These are phyloP conservation scores for Fusarium beomiforme DNA, from an alignment of 2,329 filamentous ascomycete genomes.

Conservation along the genomic window DNA sequence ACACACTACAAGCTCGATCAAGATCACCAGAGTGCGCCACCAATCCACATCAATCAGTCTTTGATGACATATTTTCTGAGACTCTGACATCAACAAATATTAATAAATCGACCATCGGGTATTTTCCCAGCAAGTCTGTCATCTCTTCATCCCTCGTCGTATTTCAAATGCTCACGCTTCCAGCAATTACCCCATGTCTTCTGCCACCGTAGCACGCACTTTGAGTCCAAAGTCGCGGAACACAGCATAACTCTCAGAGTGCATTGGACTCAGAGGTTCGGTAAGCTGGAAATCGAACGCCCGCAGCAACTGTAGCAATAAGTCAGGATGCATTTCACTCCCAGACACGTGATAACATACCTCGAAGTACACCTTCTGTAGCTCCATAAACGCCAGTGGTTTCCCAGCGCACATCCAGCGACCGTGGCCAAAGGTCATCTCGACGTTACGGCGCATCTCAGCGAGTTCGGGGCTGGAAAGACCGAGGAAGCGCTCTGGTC, in stretches of 20 bases:
- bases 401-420: constrained; percentile 13
- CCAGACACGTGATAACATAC: rapidly evolving
- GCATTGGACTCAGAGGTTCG: background rate
- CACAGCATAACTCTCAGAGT: background rate
- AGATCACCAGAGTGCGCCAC: too few relatives aligned
- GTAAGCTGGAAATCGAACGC: background rate
- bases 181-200: background rate
- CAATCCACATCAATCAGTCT: too few relatives aligned
- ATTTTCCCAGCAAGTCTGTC: too few relatives aligned
- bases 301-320: background rate
- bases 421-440: background rate
- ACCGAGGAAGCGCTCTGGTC: background rate
- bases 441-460: constrained; percentile 6
- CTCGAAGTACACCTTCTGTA: background rate
- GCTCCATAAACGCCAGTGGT: background rate
- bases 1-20: too few relatives aligned
- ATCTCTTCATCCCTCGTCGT: too few relatives aligned
- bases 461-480: background rate
- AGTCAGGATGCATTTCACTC: background rate
- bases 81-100: too few relatives aligned
- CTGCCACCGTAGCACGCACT: background rate
- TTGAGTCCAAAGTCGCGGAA: background rate
- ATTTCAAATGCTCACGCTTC: rapidly evolving
- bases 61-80: too few relatives aligned
- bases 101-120: too few relatives aligned